Conservation (phyloP, 306 rosid species). For the Cucumis melo region DNA sequence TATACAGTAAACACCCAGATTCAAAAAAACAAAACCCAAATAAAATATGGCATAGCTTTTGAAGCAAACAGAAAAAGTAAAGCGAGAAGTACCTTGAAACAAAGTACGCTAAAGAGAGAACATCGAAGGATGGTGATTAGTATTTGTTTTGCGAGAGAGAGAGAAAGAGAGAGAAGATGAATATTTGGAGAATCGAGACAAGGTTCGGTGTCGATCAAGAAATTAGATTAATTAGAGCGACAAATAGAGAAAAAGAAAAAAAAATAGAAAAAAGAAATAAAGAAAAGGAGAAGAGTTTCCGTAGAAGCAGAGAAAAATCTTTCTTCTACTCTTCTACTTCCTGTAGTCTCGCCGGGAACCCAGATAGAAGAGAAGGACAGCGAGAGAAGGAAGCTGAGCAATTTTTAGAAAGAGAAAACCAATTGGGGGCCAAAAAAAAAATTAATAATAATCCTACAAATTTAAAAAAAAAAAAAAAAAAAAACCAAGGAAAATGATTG, state of each 20-base stretch:
- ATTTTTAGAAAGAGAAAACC: slow-evolving; percentile 13
- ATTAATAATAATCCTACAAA: neutral
- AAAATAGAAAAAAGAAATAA: neutral
- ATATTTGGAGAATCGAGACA: slow-evolving; percentile 11
- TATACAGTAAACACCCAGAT: slow-evolving; percentile 13
- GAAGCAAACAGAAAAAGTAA: neutral
- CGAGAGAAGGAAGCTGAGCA: neutral
- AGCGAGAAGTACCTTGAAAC: slow-evolving; percentile 13
- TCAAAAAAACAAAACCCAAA: neutral
- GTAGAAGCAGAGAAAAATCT: slow-evolving; percentile 81
- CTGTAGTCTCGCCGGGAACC: slow-evolving; percentile 68
- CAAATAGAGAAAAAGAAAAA: neutral
- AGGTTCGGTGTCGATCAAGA: slow-evolving; percentile 22
- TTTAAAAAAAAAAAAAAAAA: neutral
- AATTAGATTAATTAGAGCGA: neutral
- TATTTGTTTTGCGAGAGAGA: slow-evolving; percentile 19
- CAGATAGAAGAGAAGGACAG: slow-evolving; percentile 18
- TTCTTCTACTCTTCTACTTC: slow-evolving; percentile 86
- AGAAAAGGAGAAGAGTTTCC: slow-evolving; percentile 36
- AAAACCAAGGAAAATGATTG: slow-evolving; percentile 46
- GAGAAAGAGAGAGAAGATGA: neutral
- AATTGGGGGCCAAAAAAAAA: neutral
- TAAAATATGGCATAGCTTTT: slow-evolving; percentile 9
- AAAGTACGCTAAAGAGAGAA: neutral
- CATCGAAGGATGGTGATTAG: neutral